These are phyloP conservation scores for Fragaria ananassa DNA, from an alignment of 306 rosid genomes.

Conservation along the genomic window DNA sequence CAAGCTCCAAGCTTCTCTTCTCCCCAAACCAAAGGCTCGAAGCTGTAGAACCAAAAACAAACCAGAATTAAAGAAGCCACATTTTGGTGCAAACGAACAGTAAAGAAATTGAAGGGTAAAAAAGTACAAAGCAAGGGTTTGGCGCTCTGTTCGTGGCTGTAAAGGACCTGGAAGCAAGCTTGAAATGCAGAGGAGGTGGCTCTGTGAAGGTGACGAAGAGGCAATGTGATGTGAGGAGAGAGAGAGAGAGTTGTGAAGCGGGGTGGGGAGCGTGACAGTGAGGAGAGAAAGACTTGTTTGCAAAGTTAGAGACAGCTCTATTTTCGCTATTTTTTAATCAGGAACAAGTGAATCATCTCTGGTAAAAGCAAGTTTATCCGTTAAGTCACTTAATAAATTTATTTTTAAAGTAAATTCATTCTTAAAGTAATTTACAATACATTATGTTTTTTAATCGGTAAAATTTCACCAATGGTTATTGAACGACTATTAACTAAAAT, in stretches of 20 bases:
- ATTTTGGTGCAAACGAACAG: neutral
- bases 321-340: too few species aligned
- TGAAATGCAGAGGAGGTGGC: neutral
- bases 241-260: neutral
- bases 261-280: too few species aligned
- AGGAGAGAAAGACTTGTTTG: too few species aligned
- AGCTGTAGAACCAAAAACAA: conserved; percentile 18
- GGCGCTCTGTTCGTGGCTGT: neutral
- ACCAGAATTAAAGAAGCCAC: neutral
- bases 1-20: neutral
- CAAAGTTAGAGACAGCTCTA: too few species aligned
- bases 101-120: neutral
- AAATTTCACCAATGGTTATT: too few species aligned
- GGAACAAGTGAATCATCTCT: too few species aligned
- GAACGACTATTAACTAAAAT: too few species aligned
- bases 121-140: neutral
- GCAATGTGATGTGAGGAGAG: neutral
- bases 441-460: too few species aligned
- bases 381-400: too few species aligned
- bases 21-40: neutral
- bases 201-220: neutral
- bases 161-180: neutral
- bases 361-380: too few species aligned
- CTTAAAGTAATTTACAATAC: too few species aligned
- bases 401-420: too few species aligned